phyloP scores from a whole-genome alignment of 257 asterid genomes.

The Craterostigma plantagineum region DNA sequence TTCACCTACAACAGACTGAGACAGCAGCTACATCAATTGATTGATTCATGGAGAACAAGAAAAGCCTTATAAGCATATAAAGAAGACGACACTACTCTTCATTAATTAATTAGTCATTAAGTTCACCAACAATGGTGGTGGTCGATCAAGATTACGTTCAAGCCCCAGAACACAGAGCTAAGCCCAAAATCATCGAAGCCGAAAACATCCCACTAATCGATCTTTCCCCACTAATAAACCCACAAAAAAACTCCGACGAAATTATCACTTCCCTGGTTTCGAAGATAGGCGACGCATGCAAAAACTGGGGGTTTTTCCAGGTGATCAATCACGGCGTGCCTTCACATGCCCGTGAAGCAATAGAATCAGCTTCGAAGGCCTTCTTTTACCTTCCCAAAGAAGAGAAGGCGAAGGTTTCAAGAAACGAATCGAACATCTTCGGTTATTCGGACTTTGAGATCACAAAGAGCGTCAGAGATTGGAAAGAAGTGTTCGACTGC shows the following conservation, averaged over 20 bases:
- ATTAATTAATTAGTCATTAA: background rate
- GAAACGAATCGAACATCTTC: slow-evolving; percentile 15
- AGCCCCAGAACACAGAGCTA: slow-evolving; percentile 29
- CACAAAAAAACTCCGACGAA: slow-evolving; percentile 2
- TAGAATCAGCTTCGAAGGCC: slow-evolving; percentile 13
- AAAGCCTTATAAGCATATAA: too few relatives aligned
- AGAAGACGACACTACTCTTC: too few relatives aligned
- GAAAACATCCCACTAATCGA: slow-evolving; percentile 29
- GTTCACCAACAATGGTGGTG: slow-evolving; percentile 31
- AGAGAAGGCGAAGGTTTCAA: slow-evolving; percentile 23
- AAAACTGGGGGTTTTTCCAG: slow-evolving; percentile 47
- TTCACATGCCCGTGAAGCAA: slow-evolving; percentile 8
- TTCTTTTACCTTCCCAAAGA: slow-evolving; percentile 18
- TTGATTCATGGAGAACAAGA: too few relatives aligned
- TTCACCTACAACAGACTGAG: background rate
- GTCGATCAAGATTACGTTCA: slow-evolving; percentile 37
- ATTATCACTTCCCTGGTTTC: slow-evolving; percentile 9
- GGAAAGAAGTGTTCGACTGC: slow-evolving; percentile 54
- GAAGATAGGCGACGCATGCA: slow-evolving; percentile 26
- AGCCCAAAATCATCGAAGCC: slow-evolving; percentile 18
- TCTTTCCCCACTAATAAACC: slow-evolving; percentile 16
- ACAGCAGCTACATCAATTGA: too few relatives aligned
- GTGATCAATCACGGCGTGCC: slow-evolving; percentile 42
- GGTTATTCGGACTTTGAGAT: slow-evolving; percentile 31
- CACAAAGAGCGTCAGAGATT: slow-evolving; percentile 47